Evolutionary conservation across 1,284 basidiomycete species (phyloP).

Genomic region (Phylloboletellus chloephorus): DNA sequence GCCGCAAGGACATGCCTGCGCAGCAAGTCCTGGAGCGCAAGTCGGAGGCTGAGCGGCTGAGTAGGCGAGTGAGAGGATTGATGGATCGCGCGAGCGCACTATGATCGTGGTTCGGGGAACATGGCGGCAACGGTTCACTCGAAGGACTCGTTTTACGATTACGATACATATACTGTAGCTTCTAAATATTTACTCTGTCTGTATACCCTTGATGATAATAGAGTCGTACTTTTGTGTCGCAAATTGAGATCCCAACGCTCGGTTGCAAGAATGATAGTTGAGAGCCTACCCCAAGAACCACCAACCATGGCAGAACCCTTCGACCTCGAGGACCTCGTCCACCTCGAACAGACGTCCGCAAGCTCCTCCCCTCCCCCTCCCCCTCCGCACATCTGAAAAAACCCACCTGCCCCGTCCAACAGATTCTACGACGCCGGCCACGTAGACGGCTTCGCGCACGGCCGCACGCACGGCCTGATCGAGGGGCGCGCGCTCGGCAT

Average conservation of each 20-base stretch:
- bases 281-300: too few species aligned
- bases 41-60: slow-evolving; percentile 65
- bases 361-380: not conserved
- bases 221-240: too few species aligned
- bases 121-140: not conserved
- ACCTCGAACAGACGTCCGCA: slow-evolving; percentile 66
- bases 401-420: slow-evolving; percentile 4
- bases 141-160: not conserved
- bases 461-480: slow-evolving; percentile 83
- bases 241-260: too few species aligned
- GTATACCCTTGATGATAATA: slow-evolving; percentile 2
- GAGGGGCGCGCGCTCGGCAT: slow-evolving; percentile 89
- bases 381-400: slow-evolving; percentile 1
- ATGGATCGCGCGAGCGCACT: slow-evolving; percentile 49
- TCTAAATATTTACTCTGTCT: not conserved
- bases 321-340: slow-evolving; percentile 62
- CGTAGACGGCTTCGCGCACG: slow-evolving; percentile 75
- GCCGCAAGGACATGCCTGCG: slow-evolving; percentile 70
- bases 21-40: slow-evolving; percentile 75
- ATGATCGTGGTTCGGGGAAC: slow-evolving; percentile 8
- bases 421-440: slow-evolving; percentile 83
- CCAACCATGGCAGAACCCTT: slow-evolving; percentile 37
- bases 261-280: too few species aligned
- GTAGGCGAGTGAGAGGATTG: slow-evolving; percentile 63
- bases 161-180: slow-evolving; percentile 7